phyloP scores from a whole-genome alignment of 2,329 filamentous ascomycete species.

The Pleoardoris graminearum region DNA sequence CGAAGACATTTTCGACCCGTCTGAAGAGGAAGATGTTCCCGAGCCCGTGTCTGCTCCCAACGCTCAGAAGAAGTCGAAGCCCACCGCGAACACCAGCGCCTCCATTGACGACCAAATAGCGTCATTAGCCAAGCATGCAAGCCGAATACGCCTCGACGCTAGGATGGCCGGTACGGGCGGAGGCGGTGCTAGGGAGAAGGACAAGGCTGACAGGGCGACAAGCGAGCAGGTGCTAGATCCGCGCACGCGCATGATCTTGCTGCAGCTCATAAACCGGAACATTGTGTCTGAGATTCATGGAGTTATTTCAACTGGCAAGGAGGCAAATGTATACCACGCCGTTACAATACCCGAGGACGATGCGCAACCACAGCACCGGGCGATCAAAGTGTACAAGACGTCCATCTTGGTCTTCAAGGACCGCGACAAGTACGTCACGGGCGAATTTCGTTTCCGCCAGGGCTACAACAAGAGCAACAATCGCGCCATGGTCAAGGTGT shows the following conservation, averaged over 20 bases:
- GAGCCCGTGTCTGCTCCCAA: slow-evolving; percentile 61
- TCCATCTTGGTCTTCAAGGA: slow-evolving; percentile 98
- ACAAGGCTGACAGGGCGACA: slow-evolving; percentile 91
- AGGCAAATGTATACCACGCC: slow-evolving; percentile 97
- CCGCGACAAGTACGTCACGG: slow-evolving; percentile 90
- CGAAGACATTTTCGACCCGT: slow-evolving; percentile 65
- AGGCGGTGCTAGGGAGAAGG: slow-evolving; percentile 61
- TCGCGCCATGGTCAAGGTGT: slow-evolving; percentile 95
- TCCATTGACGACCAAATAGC: slow-evolving; percentile 86
- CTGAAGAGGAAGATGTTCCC: slow-evolving; percentile 57
- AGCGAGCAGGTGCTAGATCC: slow-evolving; percentile 94
- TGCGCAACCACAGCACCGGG: slow-evolving; percentile 65
- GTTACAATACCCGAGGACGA: slow-evolving; percentile 62
- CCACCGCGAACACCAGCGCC: slow-evolving; percentile 75
- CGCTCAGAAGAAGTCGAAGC: slow-evolving; percentile 72
- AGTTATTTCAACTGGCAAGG: slow-evolving; percentile 93
- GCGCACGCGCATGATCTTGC: slow-evolving; percentile 88
- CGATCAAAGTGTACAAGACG: slow-evolving; percentile 99
- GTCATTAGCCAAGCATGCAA: slow-evolving; percentile 80
- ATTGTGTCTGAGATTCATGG: slow-evolving; percentile 91
- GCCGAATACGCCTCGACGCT: slow-evolving; percentile 77
- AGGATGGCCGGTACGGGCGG: slow-evolving; percentile 58
- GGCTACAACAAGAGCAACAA: slow-evolving; percentile 95
- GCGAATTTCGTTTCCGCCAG: slow-evolving; percentile 87
- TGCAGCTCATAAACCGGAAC: slow-evolving; percentile 94